Evolutionary conservation across 371 early-diverging fungal genomes (phyloP).

Genomic region (Mortierella sp.): DNA sequence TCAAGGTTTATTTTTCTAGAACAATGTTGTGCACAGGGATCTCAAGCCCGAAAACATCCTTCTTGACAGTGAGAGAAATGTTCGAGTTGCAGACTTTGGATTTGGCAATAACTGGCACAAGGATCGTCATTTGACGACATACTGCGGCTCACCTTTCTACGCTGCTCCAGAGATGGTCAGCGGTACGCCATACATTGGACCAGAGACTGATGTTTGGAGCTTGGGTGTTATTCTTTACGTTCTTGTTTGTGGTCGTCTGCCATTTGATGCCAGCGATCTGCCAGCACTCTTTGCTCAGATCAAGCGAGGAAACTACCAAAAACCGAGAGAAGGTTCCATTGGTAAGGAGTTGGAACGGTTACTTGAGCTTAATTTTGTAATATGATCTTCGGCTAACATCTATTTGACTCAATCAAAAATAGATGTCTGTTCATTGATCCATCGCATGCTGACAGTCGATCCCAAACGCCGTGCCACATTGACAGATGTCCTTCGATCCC

Average conservation of each 20-base stretch:
- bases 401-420: background rate
- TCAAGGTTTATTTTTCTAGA: background rate
- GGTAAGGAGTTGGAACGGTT: constrained; percentile 11
- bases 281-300: constrained; percentile 79
- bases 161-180: constrained; percentile 90
- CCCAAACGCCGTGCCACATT: constrained; percentile 63
- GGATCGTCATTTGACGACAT: constrained; percentile 88
- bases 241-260: constrained; percentile 81
- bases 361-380: background rate
- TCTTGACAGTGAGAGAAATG: constrained; percentile 75
- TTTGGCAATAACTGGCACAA: constrained; percentile 92
- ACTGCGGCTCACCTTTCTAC: constrained; percentile 95
- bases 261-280: constrained; percentile 85
- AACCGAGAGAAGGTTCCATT: constrained; percentile 61
- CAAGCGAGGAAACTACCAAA: constrained; percentile 66
- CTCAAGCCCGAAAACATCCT: constrained; percentile 93
- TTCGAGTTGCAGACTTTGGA: constrained; percentile 96
- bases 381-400: background rate
- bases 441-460: constrained; percentile 68
- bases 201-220: constrained; percentile 85
- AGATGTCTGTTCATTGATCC: constrained; percentile 59
- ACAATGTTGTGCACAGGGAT: constrained; percentile 80
- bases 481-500: constrained; percentile 45
- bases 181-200: constrained; percentile 79
- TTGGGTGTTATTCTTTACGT: constrained; percentile 84